These are phyloP conservation scores for Suhomyces kilbournensis DNA, from an alignment of 805 yeast genomes.

Conservation along the genomic window DNA sequence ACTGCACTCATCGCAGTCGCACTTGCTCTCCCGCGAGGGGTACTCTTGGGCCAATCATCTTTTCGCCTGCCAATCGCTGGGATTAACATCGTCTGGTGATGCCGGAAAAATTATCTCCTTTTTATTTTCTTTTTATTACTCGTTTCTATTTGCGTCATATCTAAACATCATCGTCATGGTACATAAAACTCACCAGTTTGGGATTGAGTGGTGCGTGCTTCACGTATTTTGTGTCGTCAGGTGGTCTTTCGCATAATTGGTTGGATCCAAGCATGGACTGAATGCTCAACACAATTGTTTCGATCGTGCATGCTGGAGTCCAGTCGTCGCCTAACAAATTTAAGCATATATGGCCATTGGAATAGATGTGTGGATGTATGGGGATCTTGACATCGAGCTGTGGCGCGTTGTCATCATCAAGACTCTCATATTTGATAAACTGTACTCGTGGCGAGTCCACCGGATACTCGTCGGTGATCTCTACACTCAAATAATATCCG, in stretches of 20 bases:
- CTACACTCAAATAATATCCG: constrained; percentile 42
- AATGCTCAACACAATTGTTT: constrained; percentile 50
- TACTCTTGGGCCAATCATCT: neutral
- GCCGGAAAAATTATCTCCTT: neutral
- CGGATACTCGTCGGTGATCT: constrained; percentile 49
- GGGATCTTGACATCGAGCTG: constrained; percentile 41
- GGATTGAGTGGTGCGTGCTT: constrained; percentile 59
- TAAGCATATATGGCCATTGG: constrained; percentile 77
- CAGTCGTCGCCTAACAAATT: constrained; percentile 63
- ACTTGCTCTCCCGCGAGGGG: constrained; percentile 1
- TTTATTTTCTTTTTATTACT: neutral
- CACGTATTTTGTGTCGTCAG: constrained; percentile 52
- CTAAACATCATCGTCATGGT: constrained; percentile 56
- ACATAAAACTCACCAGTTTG: constrained; percentile 44
- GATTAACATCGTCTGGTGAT: neutral
- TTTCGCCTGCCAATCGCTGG: neutral
- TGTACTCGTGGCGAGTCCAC: constrained; percentile 57
- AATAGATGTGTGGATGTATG: constrained; percentile 69
- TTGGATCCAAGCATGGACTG: constrained; percentile 65
- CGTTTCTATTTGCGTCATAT: neutral
- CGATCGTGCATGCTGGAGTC: constrained; percentile 60
- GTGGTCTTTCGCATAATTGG: constrained; percentile 47
- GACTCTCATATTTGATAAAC: constrained; percentile 33
- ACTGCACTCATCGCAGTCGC: neutral
- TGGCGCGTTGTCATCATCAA: constrained; percentile 8